Evolutionary conservation across 2,329 filamentous ascomycete species (phyloP), one percentile per base, ranked within the genome.

Genomic region (Aspergillus brunneoviolaceus): DNA sequence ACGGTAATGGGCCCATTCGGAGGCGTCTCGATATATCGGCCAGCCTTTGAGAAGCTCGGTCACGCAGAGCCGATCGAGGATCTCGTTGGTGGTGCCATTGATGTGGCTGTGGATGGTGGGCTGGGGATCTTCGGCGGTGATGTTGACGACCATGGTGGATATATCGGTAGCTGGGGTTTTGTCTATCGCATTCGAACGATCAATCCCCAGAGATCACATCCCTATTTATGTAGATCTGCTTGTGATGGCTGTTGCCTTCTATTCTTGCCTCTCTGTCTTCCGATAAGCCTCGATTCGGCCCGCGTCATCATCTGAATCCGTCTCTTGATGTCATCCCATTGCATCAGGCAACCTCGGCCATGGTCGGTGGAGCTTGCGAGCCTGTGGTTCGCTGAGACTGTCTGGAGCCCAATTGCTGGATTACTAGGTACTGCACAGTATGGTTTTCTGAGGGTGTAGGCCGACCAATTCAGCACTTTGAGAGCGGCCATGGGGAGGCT

Each of bases 41-140:
- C 53, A 55, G 21, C 53, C 53, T 21, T 55, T 55, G 19, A 55
- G 27, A n/a, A 55, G 53, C 53, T 55, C 53, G 27, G 53, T 55
- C 16, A 55, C 53, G 33, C 53, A 55, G 5, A 55, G 53, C 27
- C 53, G 53, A 49, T 55, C 53, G 42, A 55, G 14, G 4, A 55
- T 55, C 53, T 55, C 53, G 19, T 49, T 47, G 11, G 53, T 55
- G 19, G 42, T 55, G 45, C 53, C 53, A 23, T 55, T 55, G 42
- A 55, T 55, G 45, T 55, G 53, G 53, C 53, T 55, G 27, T 55
- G 53, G 45, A 55, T 49, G 9, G 42, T 55, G 27, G 53, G 53
- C 9, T 55, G 53, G 25, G 53, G 53, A 23, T 55, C 53, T 55
- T 55, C 53, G 19, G 53, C 53, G 29, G 53, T 55, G 45, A 55